Base-by-base conservation (phyloP, 2,329 filamentous ascomycete species). In the Nakataea oryzae region DNA sequence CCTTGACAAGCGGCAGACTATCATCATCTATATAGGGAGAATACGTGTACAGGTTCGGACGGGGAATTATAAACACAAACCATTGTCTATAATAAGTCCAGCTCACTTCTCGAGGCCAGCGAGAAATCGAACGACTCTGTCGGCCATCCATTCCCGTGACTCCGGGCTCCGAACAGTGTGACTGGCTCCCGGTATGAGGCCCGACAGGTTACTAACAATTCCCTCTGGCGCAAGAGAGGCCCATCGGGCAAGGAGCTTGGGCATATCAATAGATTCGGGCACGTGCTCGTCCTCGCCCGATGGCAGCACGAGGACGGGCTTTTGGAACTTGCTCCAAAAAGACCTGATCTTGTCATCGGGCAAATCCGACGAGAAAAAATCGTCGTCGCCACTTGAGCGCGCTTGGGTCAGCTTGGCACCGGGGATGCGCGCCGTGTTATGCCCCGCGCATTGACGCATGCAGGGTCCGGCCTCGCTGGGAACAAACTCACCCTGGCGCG, bases 281-380 rank as follows among this genome's bases (percentile, higher is more conserved):
- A 91, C 81, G 69, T 79, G 85, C 71, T 90, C 85, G 71, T 93
- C 90, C 56, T 79, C 74, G 7, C 78, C 86, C 1, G 87, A 87
- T 63, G 86, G 84, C 34, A 92, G 70, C 24, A 90, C 83, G 65
- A 89, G 74, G 0, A 91, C 73, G 1, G 85, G 83, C 61, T 82
- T 79, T 56, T 77, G 75, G 62, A 91, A 76, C 59, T 75, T 76
- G 3, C 86, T 82, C 81, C 93, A 96, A n/a, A 87, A 87, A 17
- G 71, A 71, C 28, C 73, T 69, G 8, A 92, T 76, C 24, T 79
- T 77, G 34, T 82, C 78, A 34, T 80, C 75, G 0, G 77, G 73
- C n/a, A 95, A 75, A 70, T 95, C 89, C 3, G 85, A 86, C n/a
- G 89, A 93, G 75, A 96, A 96, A 70, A 89, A 91, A 71, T 96